A percentile compares a stretch with the other conserved stretches of the same genome.
Conservation (phyloP, 2,329 filamentous ascomycete species). For the Chalara sp. region DNA sequence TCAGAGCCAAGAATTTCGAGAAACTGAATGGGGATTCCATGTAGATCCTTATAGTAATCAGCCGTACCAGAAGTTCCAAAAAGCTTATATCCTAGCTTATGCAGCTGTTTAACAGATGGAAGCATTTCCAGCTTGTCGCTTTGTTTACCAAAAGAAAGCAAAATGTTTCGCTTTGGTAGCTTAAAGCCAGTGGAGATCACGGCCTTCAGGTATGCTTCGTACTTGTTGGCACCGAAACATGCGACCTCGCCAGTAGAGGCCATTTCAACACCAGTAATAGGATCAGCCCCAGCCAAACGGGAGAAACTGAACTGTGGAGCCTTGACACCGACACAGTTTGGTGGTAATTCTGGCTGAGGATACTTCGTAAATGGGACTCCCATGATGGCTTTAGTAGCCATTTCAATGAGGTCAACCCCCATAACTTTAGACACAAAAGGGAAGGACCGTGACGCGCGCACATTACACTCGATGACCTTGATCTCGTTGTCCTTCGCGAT, state of each 20-base stretch:
- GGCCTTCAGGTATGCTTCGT: conserved; percentile 96
- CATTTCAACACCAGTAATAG: conserved; percentile 97
- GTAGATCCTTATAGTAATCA: conserved; percentile 81
- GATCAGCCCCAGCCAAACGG: conserved; percentile 88
- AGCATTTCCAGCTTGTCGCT: conserved; percentile 99
- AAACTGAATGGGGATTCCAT: conserved; percentile 88
- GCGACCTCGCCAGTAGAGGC: conserved; percentile 97
- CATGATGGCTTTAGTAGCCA: conserved; percentile 97
- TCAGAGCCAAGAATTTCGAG: conserved; percentile 76
- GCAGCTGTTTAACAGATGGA: conserved; percentile 81
- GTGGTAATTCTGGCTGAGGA: conserved; percentile 66
- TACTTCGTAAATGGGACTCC: conserved; percentile 76
- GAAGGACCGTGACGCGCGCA: conserved; percentile 91
- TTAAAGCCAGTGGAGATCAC: conserved; percentile 94
- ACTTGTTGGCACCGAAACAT: conserved; percentile 91
- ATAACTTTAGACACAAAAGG: conserved; percentile 98
- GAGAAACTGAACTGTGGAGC: conserved; percentile 99
- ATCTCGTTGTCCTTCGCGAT: conserved; percentile 99
- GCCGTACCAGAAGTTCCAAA: conserved; percentile 96
- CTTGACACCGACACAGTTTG: conserved; percentile 90
- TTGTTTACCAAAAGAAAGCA: conserved; percentile 92
- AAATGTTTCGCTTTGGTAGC: conserved; percentile 89
- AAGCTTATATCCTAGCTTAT: conserved; percentile 88
- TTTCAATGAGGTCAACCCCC: conserved; percentile 94
- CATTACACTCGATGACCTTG: conserved; percentile 99